These are phyloP conservation scores for Olyra latifolia DNA, from an alignment of 176 grass and related monocot species.

Conservation along the genomic window DNA sequence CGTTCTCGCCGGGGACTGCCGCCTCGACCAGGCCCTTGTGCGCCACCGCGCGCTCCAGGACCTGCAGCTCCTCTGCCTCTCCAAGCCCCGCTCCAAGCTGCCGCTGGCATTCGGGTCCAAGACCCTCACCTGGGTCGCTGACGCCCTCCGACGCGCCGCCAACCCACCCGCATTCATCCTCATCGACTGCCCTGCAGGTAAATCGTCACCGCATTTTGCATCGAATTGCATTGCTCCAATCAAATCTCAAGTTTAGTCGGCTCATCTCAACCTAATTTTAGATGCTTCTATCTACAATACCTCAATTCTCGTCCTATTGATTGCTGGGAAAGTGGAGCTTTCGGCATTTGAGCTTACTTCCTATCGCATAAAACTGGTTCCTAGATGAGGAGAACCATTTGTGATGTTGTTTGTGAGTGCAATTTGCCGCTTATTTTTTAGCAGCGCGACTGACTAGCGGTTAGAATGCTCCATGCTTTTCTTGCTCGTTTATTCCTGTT, in stretches of 20 bases:
- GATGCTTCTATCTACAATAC: background rate
- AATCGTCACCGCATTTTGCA: background rate
- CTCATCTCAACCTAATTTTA: background rate
- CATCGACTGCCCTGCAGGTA: slow-evolving; percentile 75
- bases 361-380: background rate
- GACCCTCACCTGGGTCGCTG: slow-evolving; percentile 86
- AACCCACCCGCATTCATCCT: slow-evolving; percentile 64
- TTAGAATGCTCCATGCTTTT: background rate
- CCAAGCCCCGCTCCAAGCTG: slow-evolving; percentile 92
- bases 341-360: background rate
- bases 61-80: slow-evolving; percentile 90
- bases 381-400: background rate
- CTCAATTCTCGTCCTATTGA: background rate
- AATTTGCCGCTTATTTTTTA: too few relatives aligned
- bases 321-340: background rate
- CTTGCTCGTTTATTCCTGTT: background rate
- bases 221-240: background rate
- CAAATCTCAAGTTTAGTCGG: too few relatives aligned
- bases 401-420: background rate
- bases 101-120: slow-evolving; percentile 91
- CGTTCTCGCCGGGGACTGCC: slow-evolving; percentile 90
- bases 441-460: too few relatives aligned
- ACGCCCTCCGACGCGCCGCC: slow-evolving; percentile 53
- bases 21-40: slow-evolving; percentile 91
- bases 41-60: slow-evolving; percentile 79